Conservation (phyloP, 371 early-diverging fungal species). For the Gilbertella persicaria region DNA sequence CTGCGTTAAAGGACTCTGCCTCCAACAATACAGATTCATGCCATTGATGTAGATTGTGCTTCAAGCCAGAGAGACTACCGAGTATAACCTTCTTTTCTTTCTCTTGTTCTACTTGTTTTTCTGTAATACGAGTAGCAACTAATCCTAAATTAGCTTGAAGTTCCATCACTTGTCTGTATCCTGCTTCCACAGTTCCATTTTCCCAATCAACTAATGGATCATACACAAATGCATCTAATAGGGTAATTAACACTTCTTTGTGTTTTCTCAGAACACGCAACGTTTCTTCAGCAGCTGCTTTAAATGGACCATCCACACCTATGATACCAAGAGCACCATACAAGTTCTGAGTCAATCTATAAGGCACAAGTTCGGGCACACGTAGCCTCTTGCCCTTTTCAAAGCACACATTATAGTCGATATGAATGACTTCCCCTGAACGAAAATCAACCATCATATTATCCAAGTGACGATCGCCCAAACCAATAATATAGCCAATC, state of each 20-base stretch:
- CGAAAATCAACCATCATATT: conserved; percentile 92
- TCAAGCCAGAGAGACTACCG: conserved; percentile 9
- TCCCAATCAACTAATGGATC: conserved; percentile 86
- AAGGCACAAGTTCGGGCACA: conserved; percentile 96
- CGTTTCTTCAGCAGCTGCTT: conserved; percentile 69
- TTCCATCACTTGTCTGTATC: conserved; percentile 42
- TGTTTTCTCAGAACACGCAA: conserved; percentile 79
- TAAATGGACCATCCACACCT: conserved; percentile 82
- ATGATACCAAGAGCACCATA: conserved; percentile 76
- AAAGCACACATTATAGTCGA: conserved; percentile 98
- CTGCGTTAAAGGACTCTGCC: conserved; percentile 12
- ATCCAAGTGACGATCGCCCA: conserved; percentile 98
- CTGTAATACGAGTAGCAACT: conserved; percentile 38
- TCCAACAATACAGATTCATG: conserved; percentile 24
- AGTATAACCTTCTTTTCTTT: conserved; percentile 13
- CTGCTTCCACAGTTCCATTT: conserved; percentile 43
- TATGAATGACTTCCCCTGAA: conserved; percentile 93
- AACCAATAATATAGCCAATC: conserved; percentile 95
- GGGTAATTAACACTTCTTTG: conserved; percentile 77
- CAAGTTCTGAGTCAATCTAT: conserved; percentile 92
- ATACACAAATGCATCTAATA: conserved; percentile 91
- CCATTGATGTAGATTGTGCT: conserved; percentile 25
- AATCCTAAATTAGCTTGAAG: conserved; percentile 40
- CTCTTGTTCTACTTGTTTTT: conserved; percentile 33
- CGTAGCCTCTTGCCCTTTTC: conserved; percentile 89